A percentile compares a stretch with the other conserved stretches of the same genome.
These are phyloP conservation scores for Magnaporthiopsis poae DNA, from an alignment of 2,329 filamentous ascomycete genomes.

Conservation along the genomic window DNA sequence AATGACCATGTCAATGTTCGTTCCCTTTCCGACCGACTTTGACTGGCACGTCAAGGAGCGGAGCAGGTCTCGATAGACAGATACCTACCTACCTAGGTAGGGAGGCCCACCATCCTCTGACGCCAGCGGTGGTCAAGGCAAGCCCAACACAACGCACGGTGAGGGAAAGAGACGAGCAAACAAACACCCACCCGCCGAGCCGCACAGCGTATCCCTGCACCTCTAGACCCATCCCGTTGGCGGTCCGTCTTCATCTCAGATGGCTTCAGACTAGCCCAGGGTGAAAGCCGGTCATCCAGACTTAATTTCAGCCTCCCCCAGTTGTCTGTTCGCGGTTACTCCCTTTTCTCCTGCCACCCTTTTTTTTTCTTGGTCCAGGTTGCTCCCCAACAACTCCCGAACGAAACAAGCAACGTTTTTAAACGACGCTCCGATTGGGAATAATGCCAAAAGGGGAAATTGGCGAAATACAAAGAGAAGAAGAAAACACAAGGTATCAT, in stretches of 20 bases:
- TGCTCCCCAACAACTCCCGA: neutral
- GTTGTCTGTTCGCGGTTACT: slow-evolving; percentile 4
- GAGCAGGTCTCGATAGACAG: neutral
- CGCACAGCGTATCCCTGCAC: neutral
- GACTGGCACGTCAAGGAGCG: neutral
- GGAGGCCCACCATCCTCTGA: neutral
- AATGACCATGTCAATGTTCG: neutral
- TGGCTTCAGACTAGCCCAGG: neutral
- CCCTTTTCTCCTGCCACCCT: slow-evolving; percentile 1
- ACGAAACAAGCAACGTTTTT: neutral
- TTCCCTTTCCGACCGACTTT: neutral
- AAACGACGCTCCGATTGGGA: neutral
- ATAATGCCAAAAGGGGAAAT: neutral
- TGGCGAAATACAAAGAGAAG: slow-evolving; percentile 3
- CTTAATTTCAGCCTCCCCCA: slow-evolving; percentile 1
- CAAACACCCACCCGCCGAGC: neutral
- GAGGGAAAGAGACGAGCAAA: neutral
- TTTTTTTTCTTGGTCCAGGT: slow-evolving; percentile 7
- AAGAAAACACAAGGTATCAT: neutral
- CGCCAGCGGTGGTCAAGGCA: neutral
- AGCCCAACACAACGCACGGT: neutral
- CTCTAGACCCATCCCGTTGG: neutral
- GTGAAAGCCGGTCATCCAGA: neutral
- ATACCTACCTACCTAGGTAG: too few species aligned
- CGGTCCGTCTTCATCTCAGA: neutral